Evolutionary conservation across 495 filamentous ascomycete species (phyloP).

Genomic region (Daldinia vernicosa): DNA sequence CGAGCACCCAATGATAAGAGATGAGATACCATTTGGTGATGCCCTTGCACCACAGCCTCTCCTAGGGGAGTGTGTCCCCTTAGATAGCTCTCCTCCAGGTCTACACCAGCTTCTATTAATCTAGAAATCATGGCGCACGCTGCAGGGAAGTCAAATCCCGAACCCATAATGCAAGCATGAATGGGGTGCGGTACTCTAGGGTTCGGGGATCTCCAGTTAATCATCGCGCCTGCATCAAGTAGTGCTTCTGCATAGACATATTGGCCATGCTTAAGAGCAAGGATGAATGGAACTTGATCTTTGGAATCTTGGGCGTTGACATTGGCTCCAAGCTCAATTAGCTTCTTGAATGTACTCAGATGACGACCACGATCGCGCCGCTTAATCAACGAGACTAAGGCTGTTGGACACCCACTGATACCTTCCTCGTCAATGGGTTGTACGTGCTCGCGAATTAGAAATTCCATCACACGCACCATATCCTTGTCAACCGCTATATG

Average conservation of each 20-base stretch:
- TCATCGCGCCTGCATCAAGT: conserved; percentile 16
- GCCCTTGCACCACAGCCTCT: neutral
- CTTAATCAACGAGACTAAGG: neutral
- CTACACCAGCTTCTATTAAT: conserved; percentile 2
- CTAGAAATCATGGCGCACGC: neutral
- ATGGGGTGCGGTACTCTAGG: neutral
- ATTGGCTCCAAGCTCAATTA: conserved; percentile 21
- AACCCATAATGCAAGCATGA: neutral
- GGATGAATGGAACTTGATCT: neutral
- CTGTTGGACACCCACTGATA: neutral
- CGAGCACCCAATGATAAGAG: neutral
- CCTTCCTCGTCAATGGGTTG: neutral
- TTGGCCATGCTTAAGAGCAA: neutral
- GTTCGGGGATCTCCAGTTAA: neutral
- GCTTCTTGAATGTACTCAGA: neutral
- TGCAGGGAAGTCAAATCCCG: too few relatives aligned
- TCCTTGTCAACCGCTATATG: neutral
- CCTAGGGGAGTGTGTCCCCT: neutral
- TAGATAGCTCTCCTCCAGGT: neutral
- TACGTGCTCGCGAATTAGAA: neutral
- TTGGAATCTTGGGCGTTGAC: neutral
- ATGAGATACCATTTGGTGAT: neutral
- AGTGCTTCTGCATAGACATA: neutral
- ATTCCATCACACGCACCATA: neutral
- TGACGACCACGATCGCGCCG: too few relatives aligned